A percentile compares a stretch with the other conserved stretches of the same genome.
Conservation (phyloP, 257 asterid genomes). For the Rubia yunnanensis region DNA sequence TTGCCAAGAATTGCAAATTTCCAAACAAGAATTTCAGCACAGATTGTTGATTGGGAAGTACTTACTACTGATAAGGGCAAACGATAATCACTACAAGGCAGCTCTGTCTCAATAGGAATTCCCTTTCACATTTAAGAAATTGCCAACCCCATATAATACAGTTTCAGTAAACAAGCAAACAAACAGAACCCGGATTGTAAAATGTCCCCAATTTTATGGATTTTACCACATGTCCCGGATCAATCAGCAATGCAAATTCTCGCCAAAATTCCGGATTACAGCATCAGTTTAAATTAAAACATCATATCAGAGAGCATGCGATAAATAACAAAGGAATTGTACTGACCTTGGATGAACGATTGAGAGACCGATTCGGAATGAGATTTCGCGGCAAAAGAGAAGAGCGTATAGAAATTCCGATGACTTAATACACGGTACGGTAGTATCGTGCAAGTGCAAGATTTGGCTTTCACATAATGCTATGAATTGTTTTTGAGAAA, state of each 20-base stretch:
- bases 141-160: too few relatives aligned
- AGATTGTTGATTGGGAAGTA: background rate
- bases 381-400: background rate
- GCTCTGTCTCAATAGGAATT: too few relatives aligned
- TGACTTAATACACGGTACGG: too few relatives aligned
- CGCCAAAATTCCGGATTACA: background rate
- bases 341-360: background rate
- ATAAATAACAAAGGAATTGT: background rate
- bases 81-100: too few relatives aligned
- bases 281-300: background rate
- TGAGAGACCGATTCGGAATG: background rate
- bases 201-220: constrained; percentile 40
- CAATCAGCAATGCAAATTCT: constrained; percentile 19
- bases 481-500: too few relatives aligned
- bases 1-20: background rate
- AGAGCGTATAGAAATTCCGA: too few relatives aligned
- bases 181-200: constrained; percentile 41
- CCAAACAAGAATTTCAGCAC: too few relatives aligned
- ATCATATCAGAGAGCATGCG: constrained; percentile 21
- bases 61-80: too few relatives aligned
- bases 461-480: too few relatives aligned
- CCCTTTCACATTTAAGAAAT: too few relatives aligned
- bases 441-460: too few relatives aligned
- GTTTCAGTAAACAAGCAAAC: constrained; percentile 25
- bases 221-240: constrained; percentile 41